Evolutionary conservation across 352 stramenopile genomes (phyloP), one percentile per base, ranked within the genome.

Genomic region (Phytophthora rubi): DNA sequence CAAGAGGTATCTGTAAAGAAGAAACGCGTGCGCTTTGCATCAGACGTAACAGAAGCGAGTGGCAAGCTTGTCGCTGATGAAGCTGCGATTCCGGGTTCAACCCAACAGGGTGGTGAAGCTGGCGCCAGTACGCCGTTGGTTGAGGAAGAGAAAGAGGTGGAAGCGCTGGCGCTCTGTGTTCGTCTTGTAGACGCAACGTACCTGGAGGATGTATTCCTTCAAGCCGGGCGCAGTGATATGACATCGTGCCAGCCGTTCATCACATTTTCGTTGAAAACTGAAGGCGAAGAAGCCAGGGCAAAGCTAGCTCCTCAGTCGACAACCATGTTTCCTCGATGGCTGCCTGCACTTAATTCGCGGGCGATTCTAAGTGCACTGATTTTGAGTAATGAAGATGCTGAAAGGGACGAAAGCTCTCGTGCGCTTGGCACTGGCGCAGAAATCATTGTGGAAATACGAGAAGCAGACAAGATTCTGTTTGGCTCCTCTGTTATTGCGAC

Each of bases 401-500:
- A 64, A 13, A 23, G 59, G n/a, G 37, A 58, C 32, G 49, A 62
- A 26, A 59, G 37, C 10, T 55, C 28, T 2, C 33, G 49, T 52
- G 59, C 66, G 13, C 61, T 82, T 39, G 68, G 68, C n/a, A 30
- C 15, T 12, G 59, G 68, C 21, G 65, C 68, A 47, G 61, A 80
- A 23, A 68, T 90, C 37, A 49, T 80, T 23, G 68, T 93, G n/a
- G 80, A 94, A 51, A 79, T 94, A 28, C 81, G 86, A 54, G 86
- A 94, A 73, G 71, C 80, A 15, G 86, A 93, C 55, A 86, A 81
- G 33, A 65, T 92, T 37, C 61, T 92, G 9, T 94, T 94, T 49
- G 84, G 85, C 0, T 94, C 86, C 0, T 90, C 86, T 1, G 45
- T 92, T 37, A 63, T 94, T 9, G 83, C 82, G 18, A 80, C 71